Base-by-base conservation (phyloP, 441 rosid genomes). In the Arabidopsis lyrata region DNA sequence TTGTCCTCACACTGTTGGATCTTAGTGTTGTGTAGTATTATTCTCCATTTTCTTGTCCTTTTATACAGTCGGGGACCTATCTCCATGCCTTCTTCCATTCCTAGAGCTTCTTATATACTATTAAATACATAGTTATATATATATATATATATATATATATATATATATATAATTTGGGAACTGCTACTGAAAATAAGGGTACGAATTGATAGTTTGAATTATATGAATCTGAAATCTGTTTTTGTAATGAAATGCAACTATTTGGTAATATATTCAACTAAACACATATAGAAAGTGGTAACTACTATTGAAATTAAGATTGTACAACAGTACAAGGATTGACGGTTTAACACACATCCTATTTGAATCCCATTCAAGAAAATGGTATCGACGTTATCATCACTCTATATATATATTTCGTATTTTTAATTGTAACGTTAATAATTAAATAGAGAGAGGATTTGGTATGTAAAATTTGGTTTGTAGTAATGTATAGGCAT, bases 1-100 rank as follows among this genome's bases (percentile, higher is more conserved):
- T 53, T 75, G 78, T 75, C 79, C 57, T 68, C 65, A 54, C 65
- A 54, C 27, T 62, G 22, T 45, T 75, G 74, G 65, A 62, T 68
- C 65, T 68, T 68, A 31, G 59, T 53, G 57, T 67, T 67, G 32
- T 52, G 12, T 50, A 75, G 9, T 44, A 45, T 45, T 75, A 75
- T 75, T 75, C 79, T 54, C 52, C 62, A 54, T 61, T 27, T 27
- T 53, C 56, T 54, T 75, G 74, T 68, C 79, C 10, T 54, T 54
- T 62, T 44, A 44, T 62, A 53, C 22, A 16, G 34, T 35, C 34
- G 63, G 66, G 67, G 64, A 39, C 78, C 64, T 68, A 54, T 56
- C 69, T 61, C 64, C 70, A 53, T 68, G 63, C 69, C 57, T 61
- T 35, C 18, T 61, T 68, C 67, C 36, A 67, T 39, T 50, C 67